A percentile compares a stretch with the other conserved stretches of the same genome.
phyloP scores from a whole-genome alignment of 1,284 basidiomycete species.

The Ceratobasidium sp. region DNA sequence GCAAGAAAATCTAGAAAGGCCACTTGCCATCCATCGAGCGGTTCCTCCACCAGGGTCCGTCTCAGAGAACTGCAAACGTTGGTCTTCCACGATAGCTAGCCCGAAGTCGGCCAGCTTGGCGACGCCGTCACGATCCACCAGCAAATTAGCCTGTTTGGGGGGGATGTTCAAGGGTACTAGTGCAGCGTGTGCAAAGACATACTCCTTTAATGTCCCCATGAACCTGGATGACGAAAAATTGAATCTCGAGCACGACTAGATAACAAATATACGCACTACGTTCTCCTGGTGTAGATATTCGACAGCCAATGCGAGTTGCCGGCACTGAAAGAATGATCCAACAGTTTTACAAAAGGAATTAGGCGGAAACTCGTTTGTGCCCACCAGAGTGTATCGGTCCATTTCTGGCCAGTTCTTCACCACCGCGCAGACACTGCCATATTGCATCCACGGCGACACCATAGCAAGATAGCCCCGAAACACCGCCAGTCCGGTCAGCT shows the following conservation, averaged over 20 bases:
- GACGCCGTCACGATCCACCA: background rate
- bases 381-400: background rate
- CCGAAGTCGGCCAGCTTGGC: background rate
- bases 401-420: background rate
- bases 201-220: conserved; percentile 6
- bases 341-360: too few relatives aligned
- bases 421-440: background rate
- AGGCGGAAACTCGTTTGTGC: background rate
- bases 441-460: conserved; percentile 23
- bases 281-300: background rate
- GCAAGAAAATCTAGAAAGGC: background rate
- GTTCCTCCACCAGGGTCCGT: too few relatives aligned
- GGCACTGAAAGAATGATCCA: too few relatives aligned
- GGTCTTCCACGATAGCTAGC: background rate
- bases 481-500: background rate
- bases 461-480: background rate
- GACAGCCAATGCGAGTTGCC: background rate
- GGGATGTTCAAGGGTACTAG: background rate
- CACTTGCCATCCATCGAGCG: background rate
- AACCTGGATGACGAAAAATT: background rate
- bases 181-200: background rate
- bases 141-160: background rate
- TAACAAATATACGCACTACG: background rate
- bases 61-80: background rate
- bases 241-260: too few relatives aligned